A percentile compares a stretch with the other conserved stretches of the same genome.
These are phyloP conservation scores for Coprinellus aureogranulatus DNA, from an alignment of 768 basidiomycete species.

Conservation along the genomic window DNA sequence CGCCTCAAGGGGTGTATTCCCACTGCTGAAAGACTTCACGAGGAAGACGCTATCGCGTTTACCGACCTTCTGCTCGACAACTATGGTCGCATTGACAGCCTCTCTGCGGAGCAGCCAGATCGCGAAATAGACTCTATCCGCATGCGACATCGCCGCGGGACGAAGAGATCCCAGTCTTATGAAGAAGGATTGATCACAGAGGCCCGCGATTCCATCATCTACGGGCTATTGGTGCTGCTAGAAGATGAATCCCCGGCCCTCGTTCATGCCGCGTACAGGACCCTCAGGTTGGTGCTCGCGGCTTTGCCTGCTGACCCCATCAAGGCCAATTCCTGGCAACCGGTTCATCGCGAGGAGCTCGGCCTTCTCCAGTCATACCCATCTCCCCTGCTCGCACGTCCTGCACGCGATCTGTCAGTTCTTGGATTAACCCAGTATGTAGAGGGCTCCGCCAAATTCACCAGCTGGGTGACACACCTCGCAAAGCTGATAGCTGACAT, in stretches of 20 bases:
- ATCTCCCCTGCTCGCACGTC: constrained; percentile 29
- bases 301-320: constrained; percentile 31
- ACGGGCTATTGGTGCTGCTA: constrained; percentile 57
- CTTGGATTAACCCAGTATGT: no score
- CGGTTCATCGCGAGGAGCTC: constrained; percentile 44
- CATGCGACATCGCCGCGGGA: constrained; percentile 32
- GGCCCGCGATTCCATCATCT: constrained; percentile 50
- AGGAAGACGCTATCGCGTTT: constrained; percentile 75
- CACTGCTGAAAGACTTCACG: constrained; percentile 46
- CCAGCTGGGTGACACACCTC: constrained; percentile 60
- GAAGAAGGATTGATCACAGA: constrained; percentile 21
- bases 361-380: constrained; percentile 48
- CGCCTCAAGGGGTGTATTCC: constrained; percentile 78
- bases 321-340: constrained; percentile 29
- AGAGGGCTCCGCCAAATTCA: constrained; percentile 37
- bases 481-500: constrained; percentile 57
- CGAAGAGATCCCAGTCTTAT: constrained; percentile 13
- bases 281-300: constrained; percentile 59
- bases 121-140: constrained; percentile 36
- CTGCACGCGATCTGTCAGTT: constrained; percentile 8
- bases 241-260: constrained; percentile 46
- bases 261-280: constrained; percentile 59
- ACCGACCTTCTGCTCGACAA: constrained; percentile 58
- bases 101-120: constrained; percentile 49
- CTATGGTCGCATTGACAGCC: constrained; percentile 60